Base-by-base conservation (phyloP, 139 green algal genomes). In the Diplosphaera chodatii region DNA sequence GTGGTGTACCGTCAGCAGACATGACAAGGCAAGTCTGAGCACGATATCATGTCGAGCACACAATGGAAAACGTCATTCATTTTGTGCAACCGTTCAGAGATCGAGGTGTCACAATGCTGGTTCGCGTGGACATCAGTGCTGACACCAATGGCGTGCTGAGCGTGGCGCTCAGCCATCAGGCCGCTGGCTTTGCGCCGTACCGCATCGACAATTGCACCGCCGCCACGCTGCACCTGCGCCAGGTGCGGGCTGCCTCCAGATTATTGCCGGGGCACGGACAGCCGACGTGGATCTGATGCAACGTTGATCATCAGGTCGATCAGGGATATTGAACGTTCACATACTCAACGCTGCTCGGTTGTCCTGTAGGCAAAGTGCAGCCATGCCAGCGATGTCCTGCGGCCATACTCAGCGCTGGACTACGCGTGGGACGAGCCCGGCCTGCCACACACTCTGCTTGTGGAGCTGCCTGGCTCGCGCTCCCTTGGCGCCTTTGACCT, bases 341-440 rank as follows among this genome's bases (percentile, higher is more conserved):
- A 8, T 28, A 30, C 15, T 30, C 4, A 63, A 8, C 16, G 55
- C 55, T 30, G 55, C 8, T 56, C 25, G 10, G 29, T 18, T n/a
- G 1, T 16, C 32, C 32, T 56, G 66, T 37, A 63, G 23, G 23
- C 33, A 18, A 3, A 13, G 32, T 28, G 64, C 64, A 30, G 32
- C 31, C 64, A 55, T 55, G 30, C 32, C 13, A 37, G 16, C 74
- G 91, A 96, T 69, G 79, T 94, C 40, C 74, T 97, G 32, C 79
- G 85, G 29, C 88, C 91, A 13, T 97, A 93, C 82, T 88, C 80
- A 56, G 87, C 81, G 40, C 71, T 94, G 55, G 78, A 83, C 31
- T 96, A 91, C 72, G 85, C 91, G 1, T 96, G 91, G 91, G 91
- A 96, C 68, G 89, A 96, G 73, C 91, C 89, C 6, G 70, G 79